Evolutionary conservation across 306 rosid species (phyloP).

Genomic region (Mimosa pudica): DNA sequence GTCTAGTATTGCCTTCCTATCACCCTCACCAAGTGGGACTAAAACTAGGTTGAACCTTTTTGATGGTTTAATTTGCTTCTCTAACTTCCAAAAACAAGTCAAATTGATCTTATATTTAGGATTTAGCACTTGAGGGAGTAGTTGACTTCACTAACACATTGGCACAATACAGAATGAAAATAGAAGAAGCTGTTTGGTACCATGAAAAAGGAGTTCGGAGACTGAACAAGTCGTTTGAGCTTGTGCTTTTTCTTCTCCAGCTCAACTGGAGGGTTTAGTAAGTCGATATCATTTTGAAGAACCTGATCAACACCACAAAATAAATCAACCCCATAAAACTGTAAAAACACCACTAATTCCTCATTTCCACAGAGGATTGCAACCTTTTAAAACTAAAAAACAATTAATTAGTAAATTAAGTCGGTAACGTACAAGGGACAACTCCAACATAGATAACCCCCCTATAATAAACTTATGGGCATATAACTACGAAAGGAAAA

Average conservation of each 20-base stretch:
- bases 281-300: slow-evolving; percentile 59
- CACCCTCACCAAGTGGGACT: no score
- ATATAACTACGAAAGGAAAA: neutral
- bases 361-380: neutral
- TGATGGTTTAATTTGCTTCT: no score
- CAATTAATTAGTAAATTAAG: neutral
- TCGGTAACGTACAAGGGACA: neutral
- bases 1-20: no score
- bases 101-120: no score
- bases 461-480: neutral
- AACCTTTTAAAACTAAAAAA: neutral
- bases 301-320: slow-evolving; percentile 37
- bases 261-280: slow-evolving; percentile 56
- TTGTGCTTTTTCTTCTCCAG: slow-evolving; percentile 57
- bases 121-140: no score
- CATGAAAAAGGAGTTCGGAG: slow-evolving; percentile 62
- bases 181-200: slow-evolving; percentile 24
- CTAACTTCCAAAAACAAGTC: no score
- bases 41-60: no score
- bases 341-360: neutral
- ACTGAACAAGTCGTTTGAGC: slow-evolving; percentile 57
- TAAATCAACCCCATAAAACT: neutral
- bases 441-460: neutral
- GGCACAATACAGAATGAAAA: neutral
- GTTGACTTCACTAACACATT: neutral